Percentiles rank a stretch among this genome's conserved stretches.
phyloP scores from a whole-genome alignment of 2,329 filamentous ascomycete genomes.

The Phialophora tarda region DNA sequence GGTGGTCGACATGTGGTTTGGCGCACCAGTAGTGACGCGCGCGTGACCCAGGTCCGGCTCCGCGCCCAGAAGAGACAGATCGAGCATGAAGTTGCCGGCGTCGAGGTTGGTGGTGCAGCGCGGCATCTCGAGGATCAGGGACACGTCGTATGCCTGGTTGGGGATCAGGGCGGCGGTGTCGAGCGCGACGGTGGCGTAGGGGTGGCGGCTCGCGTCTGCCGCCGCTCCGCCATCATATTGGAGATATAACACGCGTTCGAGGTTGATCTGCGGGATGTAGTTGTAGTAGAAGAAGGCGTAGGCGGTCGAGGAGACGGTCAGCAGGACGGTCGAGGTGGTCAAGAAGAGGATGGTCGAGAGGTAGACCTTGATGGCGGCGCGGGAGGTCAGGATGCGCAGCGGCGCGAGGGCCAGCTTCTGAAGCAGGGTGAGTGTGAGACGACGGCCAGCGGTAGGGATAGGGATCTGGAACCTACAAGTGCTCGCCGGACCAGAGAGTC shows the following conservation, averaged over 20 bases:
- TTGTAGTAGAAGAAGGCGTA: constrained; percentile 72
- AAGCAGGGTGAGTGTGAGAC: not conserved
- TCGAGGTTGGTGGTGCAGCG: constrained; percentile 75
- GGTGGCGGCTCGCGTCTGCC: constrained; percentile 40
- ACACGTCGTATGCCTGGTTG: constrained; percentile 83
- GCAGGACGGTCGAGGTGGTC: constrained; percentile 59
- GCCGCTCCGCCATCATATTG: constrained; percentile 59
- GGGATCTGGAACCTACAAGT: constrained; percentile 17
- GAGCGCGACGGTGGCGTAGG: constrained; percentile 60
- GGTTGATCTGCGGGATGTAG: constrained; percentile 70
- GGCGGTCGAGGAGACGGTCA: constrained; percentile 63
- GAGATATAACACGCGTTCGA: constrained; percentile 67
- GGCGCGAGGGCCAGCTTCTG: constrained; percentile 62
- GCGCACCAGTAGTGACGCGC: no score
- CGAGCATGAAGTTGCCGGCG: constrained; percentile 93
- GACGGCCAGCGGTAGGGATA: not conserved
- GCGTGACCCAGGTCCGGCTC: not conserved
- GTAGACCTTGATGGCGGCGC: constrained; percentile 68
- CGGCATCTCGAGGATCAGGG: constrained; percentile 75
- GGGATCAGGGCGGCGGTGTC: constrained; percentile 61
- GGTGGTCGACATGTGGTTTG: no score
- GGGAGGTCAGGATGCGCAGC: constrained; percentile 63
- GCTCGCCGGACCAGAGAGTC: constrained; percentile 26
- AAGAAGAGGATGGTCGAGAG: constrained; percentile 63
- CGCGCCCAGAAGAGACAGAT: constrained; percentile 66